Conservation (phyloP, 2,329 filamentous ascomycete species). For the Exophiala lecanii-corni region DNA sequence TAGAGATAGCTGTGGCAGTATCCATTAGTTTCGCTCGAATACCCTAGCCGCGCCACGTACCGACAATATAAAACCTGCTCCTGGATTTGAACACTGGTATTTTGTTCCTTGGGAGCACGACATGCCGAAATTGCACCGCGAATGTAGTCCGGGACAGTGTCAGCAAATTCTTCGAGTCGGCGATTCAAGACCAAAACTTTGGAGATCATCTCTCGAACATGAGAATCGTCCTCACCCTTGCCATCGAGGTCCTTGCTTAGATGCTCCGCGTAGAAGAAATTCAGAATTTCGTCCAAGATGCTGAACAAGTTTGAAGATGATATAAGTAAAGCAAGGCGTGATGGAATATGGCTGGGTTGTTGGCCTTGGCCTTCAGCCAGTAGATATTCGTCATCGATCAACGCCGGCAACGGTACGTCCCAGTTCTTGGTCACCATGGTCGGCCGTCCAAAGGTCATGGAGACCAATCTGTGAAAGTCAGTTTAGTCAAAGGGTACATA, state of each 20-base stretch:
- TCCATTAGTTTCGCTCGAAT: not conserved
- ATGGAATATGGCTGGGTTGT: conserved; percentile 29
- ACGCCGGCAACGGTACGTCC: conserved; percentile 23
- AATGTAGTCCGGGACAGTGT: conserved; percentile 4
- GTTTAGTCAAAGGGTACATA: conserved; percentile 3
- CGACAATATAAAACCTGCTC: conserved; percentile 8
- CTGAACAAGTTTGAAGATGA: conserved; percentile 33
- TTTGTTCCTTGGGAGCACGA: conserved; percentile 1
- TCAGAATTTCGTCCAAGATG: conserved; percentile 33
- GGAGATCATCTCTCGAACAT: conserved; percentile 4
- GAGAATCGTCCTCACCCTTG: not conserved
- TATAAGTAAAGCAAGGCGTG: conserved; percentile 32
- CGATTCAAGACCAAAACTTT: conserved; percentile 4
- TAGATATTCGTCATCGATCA: conserved; percentile 8
- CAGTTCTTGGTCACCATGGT: conserved; percentile 27
- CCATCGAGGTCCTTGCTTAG: not conserved
- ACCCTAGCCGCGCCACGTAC: not conserved
- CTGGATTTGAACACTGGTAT: conserved; percentile 5
- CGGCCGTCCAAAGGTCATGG: conserved; percentile 35
- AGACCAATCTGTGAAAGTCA: conserved; percentile 14
- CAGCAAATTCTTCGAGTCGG: conserved; percentile 4
- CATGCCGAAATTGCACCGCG: not conserved
- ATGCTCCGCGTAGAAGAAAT: conserved; percentile 9
- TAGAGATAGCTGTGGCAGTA: conserved; percentile 2
- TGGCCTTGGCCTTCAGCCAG: conserved; percentile 26